Conservation (phyloP, 805 yeast genomes). For the Lachancea nothofagi region DNA sequence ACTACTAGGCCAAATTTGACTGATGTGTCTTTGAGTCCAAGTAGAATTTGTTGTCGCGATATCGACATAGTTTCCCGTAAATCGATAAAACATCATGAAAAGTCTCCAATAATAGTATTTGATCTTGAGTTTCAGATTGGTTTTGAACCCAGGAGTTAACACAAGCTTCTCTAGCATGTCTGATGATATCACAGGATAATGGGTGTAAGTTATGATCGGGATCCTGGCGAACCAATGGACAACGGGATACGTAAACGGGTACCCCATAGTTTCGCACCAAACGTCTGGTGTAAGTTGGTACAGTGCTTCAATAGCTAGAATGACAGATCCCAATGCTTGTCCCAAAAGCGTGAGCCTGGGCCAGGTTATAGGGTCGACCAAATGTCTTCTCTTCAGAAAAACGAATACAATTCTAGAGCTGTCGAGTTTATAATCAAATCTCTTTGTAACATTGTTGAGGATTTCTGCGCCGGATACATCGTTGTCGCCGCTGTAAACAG, state of each 20-base stretch:
- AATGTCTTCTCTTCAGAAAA: constrained; percentile 47
- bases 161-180: constrained; percentile 75
- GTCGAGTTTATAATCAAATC: constrained; percentile 55
- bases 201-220: constrained; percentile 87
- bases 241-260: constrained; percentile 78
- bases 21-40: constrained; percentile 84
- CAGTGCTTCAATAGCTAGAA: constrained; percentile 67
- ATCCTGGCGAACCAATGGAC: constrained; percentile 51
- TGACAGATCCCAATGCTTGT: constrained; percentile 76
- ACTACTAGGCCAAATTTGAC: constrained; percentile 53
- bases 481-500: constrained; percentile 66
- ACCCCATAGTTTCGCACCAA: constrained; percentile 93
- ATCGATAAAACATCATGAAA: constrained; percentile 58
- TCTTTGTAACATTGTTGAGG: constrained; percentile 44
- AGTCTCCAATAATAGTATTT: constrained; percentile 67
- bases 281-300: constrained; percentile 70
- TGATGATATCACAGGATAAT: constrained; percentile 82
- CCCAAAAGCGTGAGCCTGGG: constrained; percentile 75
- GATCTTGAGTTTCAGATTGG: constrained; percentile 24
- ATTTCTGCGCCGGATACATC: constrained; percentile 46
- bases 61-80: constrained; percentile 61
- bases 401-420: constrained; percentile 53
- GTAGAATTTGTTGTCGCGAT: constrained; percentile 75
- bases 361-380: constrained; percentile 72
- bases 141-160: constrained; percentile 19